Base-by-base conservation (phyloP, 805 yeast genomes). In the Sungouiozyma ichnusensis region DNA sequence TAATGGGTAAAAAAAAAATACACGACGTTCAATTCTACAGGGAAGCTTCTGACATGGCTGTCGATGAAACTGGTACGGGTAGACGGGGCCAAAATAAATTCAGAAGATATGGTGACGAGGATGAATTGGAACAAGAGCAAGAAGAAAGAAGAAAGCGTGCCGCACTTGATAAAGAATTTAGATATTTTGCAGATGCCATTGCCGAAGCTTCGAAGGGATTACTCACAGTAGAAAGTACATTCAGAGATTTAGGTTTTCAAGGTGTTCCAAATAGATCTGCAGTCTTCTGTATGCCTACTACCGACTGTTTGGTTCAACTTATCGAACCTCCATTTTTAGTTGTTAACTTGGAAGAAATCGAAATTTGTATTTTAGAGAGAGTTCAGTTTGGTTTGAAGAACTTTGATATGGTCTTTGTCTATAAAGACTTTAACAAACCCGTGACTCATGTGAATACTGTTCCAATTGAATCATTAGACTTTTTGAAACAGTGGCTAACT, bases 191-290 rank as follows among this genome's bases (percentile, higher is more conserved):
- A 16, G 97, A 92, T 64, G 76, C 81, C 47, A 88, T 92, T 50
- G 80, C 95, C 13, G 96, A 86, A 49, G 82, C 92, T 0, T 79
- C 95, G 0, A 76, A 78, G 55, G 94, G 95, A 29, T 62, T 79
- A 47, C 69, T 88, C 35, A 96, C 87, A 53, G 79, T 92, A 44
- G 98, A 92, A 64, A 76, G 85, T 41, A 97, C 98, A 32, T 86
- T 92, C 68, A 77, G 96, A 59, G 97, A 92, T 58, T 73, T 92
- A 43, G 98, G 97, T 20, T 92, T 92, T 74, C 85, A 79, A 51
- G 98, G 98, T 74, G 98, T 92, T 20, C 97, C 98, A 33, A 84
- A 81, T 63, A 76, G 97, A 58, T 85, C 97, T 6, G 83, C 94
- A 14, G 96, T 92, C 15, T 79, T 81, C 55, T 81, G 95, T 72